These are phyloP conservation scores for Musa troglodytarum DNA, from an alignment of 176 grass and related monocot genomes.

Conservation along the genomic window DNA sequence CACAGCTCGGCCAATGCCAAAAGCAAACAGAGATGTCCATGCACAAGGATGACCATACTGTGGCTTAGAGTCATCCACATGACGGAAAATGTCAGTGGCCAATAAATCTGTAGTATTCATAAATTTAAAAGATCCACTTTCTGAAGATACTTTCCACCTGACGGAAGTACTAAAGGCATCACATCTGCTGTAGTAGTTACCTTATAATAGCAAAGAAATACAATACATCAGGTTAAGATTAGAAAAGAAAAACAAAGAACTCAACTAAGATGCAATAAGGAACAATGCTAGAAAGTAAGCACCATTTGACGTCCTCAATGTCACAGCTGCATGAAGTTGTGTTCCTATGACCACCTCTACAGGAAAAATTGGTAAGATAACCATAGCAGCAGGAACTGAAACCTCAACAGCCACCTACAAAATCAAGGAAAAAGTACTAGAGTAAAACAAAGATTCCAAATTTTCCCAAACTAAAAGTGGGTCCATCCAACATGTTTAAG, in stretches of 20 bases:
- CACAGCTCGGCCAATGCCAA: constrained; percentile 52
- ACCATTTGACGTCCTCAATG: constrained; percentile 71
- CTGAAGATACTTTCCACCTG: constrained; percentile 66
- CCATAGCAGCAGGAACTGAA: constrained; percentile 51
- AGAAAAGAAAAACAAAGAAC: constrained; percentile 1
- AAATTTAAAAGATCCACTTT: constrained; percentile 54
- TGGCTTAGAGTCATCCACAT: constrained; percentile 20
- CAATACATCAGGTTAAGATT: constrained; percentile 17
- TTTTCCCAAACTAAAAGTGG: background rate
- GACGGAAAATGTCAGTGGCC: constrained; percentile 25
- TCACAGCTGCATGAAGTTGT: constrained; percentile 58
- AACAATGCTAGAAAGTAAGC: constrained; percentile 8
- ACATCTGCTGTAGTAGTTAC: constrained; percentile 48
- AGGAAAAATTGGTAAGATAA: constrained; percentile 73
- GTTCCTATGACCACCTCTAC: constrained; percentile 81
- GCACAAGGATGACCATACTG: constrained; percentile 54
- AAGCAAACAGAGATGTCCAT: constrained; percentile 60
- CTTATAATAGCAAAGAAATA: constrained; percentile 39
- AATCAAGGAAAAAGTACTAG: constrained; percentile 24
- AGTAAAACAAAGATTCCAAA: background rate
- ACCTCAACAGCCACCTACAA: constrained; percentile 67
- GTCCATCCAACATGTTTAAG: background rate
- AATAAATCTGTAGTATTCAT: constrained; percentile 36
- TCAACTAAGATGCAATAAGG: constrained; percentile 6
- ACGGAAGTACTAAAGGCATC: constrained; percentile 65